Percentiles rank a stretch among this genome's conserved stretches.
phyloP scores from a whole-genome alignment of 2,329 filamentous ascomycete species.

The Cryphonectria carpinicola region DNA sequence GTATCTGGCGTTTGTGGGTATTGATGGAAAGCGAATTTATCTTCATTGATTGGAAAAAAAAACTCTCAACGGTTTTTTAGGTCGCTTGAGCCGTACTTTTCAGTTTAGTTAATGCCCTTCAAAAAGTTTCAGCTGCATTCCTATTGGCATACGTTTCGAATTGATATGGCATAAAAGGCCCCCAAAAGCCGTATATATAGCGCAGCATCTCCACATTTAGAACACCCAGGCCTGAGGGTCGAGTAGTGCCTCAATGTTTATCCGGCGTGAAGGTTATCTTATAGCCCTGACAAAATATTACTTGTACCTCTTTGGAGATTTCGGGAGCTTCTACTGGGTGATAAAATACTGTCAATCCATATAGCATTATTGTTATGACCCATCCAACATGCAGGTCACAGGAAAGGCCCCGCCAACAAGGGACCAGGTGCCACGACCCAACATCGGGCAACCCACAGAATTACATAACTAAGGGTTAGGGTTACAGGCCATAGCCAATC shows the following conservation, averaged over 20 bases:
- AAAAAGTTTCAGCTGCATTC: not conserved
- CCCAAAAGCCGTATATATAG: not conserved
- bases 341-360: too few species aligned
- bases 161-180: not conserved
- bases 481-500: too few species aligned
- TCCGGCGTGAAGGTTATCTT: not conserved
- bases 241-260: not conserved
- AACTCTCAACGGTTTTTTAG: not conserved
- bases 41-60: not conserved
- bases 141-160: not conserved
- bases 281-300: not conserved
- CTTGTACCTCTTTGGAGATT: too few species aligned
- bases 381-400: too few species aligned
- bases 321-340: too few species aligned
- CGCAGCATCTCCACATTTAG: not conserved
- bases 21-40: not conserved
- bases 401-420: too few species aligned
- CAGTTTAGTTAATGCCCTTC: not conserved
- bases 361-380: too few species aligned
- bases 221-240: not conserved
- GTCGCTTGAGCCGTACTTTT: not conserved
- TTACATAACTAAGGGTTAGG: too few species aligned
- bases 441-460: too few species aligned
- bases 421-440: too few species aligned
- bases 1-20: constrained; percentile 2